Conservation (phyloP, 495 filamentous ascomycete genomes). For the Xylaria scruposa region DNA sequence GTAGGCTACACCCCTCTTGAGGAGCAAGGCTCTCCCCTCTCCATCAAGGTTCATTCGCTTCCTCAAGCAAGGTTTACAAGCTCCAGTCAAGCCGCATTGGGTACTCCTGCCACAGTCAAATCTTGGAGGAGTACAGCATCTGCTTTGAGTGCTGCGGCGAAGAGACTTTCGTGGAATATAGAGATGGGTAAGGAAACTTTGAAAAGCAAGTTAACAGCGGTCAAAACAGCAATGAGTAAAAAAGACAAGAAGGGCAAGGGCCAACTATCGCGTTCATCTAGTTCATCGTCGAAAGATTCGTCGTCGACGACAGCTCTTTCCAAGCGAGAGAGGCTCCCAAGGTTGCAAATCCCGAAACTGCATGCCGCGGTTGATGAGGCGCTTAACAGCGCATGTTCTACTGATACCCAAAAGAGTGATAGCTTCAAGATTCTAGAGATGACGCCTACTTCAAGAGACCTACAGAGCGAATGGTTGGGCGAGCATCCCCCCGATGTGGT, state of each 20-base stretch:
- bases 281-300: not conserved
- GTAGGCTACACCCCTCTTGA: not conserved
- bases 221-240: not conserved
- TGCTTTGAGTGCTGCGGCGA: not conserved
- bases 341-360: constrained; percentile 21
- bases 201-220: not conserved
- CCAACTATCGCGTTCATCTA: constrained; percentile 1
- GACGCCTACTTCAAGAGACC: not conserved
- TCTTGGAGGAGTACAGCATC: constrained; percentile 16
- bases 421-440: not conserved
- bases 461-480: not conserved
- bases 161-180: not conserved
- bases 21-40: too few relatives aligned
- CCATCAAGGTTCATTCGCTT: not conserved
- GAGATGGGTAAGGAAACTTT: not conserved
- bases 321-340: not conserved
- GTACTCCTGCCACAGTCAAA: not conserved
- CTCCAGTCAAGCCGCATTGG: not conserved
- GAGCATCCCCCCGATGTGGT: constrained; percentile 1
- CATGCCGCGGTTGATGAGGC: not conserved
- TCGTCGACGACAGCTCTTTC: constrained; percentile 1
- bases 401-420: constrained; percentile 6
- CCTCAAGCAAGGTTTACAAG: not conserved
- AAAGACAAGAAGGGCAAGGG: not conserved
- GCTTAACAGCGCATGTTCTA: constrained; percentile 12